These are phyloP conservation scores for Henningerozyma blattae DNA, from an alignment of 805 yeast species.

Conservation along the genomic window DNA sequence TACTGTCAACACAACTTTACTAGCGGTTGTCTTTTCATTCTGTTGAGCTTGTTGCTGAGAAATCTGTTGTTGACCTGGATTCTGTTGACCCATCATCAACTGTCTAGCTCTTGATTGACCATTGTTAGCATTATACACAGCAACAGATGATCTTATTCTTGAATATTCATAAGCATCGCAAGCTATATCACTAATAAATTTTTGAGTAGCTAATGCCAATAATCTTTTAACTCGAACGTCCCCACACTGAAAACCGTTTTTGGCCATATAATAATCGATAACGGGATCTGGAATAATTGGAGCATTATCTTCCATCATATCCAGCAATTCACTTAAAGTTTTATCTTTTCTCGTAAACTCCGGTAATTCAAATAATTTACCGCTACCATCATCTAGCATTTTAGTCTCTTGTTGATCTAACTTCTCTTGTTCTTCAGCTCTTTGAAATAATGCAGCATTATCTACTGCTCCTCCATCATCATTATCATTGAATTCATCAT, in stretches of 20 bases:
- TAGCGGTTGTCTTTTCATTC: slow-evolving; percentile 31
- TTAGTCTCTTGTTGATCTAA: slow-evolving; percentile 16
- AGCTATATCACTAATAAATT: slow-evolving; percentile 87
- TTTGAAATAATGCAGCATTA: slow-evolving; percentile 1
- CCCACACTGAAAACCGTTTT: slow-evolving; percentile 72
- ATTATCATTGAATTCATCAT: slow-evolving; percentile 25
- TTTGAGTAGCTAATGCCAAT: slow-evolving; percentile 90
- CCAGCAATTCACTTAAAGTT: slow-evolving; percentile 70
- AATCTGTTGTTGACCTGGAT: slow-evolving; percentile 29
- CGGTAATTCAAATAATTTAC: slow-evolving; percentile 40
- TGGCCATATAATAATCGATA: slow-evolving; percentile 79
- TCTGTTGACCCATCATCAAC: slow-evolving; percentile 52
- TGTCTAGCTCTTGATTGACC: slow-evolving; percentile 82
- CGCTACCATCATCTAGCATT: slow-evolving; percentile 15
- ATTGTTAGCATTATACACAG: slow-evolving; percentile 75
- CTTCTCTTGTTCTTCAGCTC: slow-evolving; percentile 1
- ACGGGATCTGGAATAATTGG: slow-evolving; percentile 97
- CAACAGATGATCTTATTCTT: slow-evolving; percentile 75
- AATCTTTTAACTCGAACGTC: slow-evolving; percentile 72
- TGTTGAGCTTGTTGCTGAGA: slow-evolving; percentile 32
- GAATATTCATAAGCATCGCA: slow-evolving; percentile 95
- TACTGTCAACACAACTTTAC: slow-evolving; percentile 80
- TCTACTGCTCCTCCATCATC: slow-evolving; percentile 7
- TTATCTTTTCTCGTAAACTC: slow-evolving; percentile 69
- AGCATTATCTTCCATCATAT: slow-evolving; percentile 84